A percentile compares a stretch with the other conserved stretches of the same genome.
These are phyloP conservation scores for Metschnikowia kofuensis DNA, from an alignment of 805 yeast genomes.

Conservation along the genomic window DNA sequence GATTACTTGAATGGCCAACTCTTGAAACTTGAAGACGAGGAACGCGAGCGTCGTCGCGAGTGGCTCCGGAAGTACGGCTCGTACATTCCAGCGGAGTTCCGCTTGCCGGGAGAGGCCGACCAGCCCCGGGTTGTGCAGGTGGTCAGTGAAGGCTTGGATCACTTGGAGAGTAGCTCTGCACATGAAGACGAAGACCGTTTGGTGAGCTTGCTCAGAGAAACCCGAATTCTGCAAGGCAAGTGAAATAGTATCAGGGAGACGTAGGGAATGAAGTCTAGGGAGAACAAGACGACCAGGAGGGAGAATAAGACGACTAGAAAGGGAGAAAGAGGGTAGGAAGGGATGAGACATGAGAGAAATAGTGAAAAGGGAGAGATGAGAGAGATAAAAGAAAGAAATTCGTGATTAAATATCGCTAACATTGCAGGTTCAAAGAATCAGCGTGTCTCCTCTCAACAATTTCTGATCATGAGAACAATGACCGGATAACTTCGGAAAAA, in stretches of 20 bases:
- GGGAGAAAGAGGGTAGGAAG: no score
- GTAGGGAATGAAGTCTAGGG: no score
- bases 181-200: constrained; percentile 11
- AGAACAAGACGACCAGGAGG: no score
- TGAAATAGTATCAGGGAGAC: neutral
- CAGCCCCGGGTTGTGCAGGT: constrained; percentile 41
- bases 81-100: constrained; percentile 39
- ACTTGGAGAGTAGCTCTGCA: constrained; percentile 9
- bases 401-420: no score
- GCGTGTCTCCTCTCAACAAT: no score
- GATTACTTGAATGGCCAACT: constrained; percentile 35
- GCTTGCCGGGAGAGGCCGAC: constrained; percentile 34
- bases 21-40: constrained; percentile 30
- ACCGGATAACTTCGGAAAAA: no score
- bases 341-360: no score
- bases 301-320: no score
- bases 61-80: constrained; percentile 41
- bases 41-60: constrained; percentile 29
- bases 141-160: constrained; percentile 41
- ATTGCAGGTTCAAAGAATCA: no score
- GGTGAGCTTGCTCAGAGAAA: constrained; percentile 8
- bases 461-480: no score
- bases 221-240: neutral
- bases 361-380: no score
- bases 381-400: no score